phyloP scores from a whole-genome alignment of 805 yeast genomes.

The Maudiozyma serrabonitensis region DNA sequence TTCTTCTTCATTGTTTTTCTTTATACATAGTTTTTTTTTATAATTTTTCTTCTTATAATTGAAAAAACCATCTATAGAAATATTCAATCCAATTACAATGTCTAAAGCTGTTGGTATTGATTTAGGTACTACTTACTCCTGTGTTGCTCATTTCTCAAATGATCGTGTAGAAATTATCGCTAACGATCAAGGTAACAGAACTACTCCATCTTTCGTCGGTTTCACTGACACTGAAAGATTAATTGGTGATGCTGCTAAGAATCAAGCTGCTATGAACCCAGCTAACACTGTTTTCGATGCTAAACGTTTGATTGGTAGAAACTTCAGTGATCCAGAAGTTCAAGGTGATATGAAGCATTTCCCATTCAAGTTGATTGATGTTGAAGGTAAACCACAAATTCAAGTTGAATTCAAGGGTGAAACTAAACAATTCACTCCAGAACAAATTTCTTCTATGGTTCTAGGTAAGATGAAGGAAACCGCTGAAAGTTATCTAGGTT shows the following conservation, averaged over 20 bases:
- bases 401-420: slow-evolving; percentile 86
- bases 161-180: slow-evolving; percentile 93
- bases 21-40: background rate
- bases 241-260: slow-evolving; percentile 60
- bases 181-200: slow-evolving; percentile 97
- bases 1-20: background rate
- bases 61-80: background rate
- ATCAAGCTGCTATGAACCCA: slow-evolving; percentile 97
- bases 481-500: slow-evolving; percentile 85
- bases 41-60: background rate
- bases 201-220: slow-evolving; percentile 94
- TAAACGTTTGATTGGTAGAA: slow-evolving; percentile 82
- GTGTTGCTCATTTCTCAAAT: slow-evolving; percentile 83
- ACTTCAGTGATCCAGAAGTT: slow-evolving; percentile 48
- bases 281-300: slow-evolving; percentile 89
- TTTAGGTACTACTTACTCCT: slow-evolving; percentile 95
- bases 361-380: slow-evolving; percentile 74
- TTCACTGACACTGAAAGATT: slow-evolving; percentile 77
- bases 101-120: slow-evolving; percentile 59
- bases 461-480: slow-evolving; percentile 87
- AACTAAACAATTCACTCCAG: slow-evolving; percentile 79
- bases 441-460: slow-evolving; percentile 90
- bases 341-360: slow-evolving; percentile 59
- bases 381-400: slow-evolving; percentile 78
- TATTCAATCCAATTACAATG: slow-evolving; percentile 18